phyloP scores from a whole-genome alignment of 192 early-diverging fungal genomes.

The Irineochytrium annulatum region DNA sequence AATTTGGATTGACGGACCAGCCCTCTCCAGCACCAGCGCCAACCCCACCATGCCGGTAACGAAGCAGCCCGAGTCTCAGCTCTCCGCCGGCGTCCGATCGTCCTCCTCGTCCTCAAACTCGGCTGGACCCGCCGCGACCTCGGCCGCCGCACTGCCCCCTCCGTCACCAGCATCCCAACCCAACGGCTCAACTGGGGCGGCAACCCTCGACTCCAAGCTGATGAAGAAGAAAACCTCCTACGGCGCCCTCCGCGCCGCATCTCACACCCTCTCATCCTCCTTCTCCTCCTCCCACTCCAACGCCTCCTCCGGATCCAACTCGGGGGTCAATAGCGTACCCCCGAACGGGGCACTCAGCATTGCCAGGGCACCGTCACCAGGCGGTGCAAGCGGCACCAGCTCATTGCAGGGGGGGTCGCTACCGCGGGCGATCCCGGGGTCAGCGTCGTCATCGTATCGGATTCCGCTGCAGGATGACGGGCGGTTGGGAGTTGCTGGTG shows the following conservation, averaged over 20 bases:
- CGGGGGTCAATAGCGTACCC: background rate
- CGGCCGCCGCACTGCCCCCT: background rate
- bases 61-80: too few species aligned
- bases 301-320: background rate
- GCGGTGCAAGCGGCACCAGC: background rate
- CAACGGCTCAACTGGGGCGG: background rate
- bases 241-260: background rate
- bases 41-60: too few species aligned
- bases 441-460: too few species aligned
- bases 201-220: background rate
- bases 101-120: too few species aligned
- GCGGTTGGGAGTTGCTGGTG: background rate
- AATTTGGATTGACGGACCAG: too few species aligned
- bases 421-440: background rate
- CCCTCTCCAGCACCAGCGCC: too few species aligned
- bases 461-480: too few species aligned
- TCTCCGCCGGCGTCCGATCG: too few species aligned
- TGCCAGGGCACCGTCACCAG: background rate
- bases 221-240: background rate
- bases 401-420: background rate
- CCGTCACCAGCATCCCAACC: background rate
- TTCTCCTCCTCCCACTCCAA: background rate
- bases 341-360: too few species aligned
- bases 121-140: background rate
- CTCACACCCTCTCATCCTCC: too few species aligned